Percentiles rank a stretch among this genome's conserved stretches.
phyloP scores from a whole-genome alignment of 805 yeast genomes.

The Candida krabiensis region DNA sequence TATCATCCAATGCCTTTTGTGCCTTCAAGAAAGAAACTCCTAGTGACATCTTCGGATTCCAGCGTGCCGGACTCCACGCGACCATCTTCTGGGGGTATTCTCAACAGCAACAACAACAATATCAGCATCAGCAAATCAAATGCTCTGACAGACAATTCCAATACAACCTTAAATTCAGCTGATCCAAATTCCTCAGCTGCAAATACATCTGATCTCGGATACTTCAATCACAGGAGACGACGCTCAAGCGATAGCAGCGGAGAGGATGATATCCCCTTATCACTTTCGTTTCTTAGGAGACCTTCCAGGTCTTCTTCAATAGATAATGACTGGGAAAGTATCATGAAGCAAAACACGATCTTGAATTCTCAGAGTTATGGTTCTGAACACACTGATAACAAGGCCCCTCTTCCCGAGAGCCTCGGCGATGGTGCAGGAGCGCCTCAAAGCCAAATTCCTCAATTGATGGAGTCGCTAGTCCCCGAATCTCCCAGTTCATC shows the following conservation, averaged over 20 bases:
- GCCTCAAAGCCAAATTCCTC: background rate
- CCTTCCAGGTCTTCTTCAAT: constrained; percentile 32
- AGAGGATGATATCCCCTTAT: constrained; percentile 28
- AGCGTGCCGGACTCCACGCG: background rate
- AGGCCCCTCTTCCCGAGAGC: background rate
- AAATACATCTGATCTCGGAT: no score
- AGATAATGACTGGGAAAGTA: constrained; percentile 20
- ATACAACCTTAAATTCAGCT: background rate
- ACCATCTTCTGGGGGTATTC: no score
- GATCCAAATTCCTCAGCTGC: no score
- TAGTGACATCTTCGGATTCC: background rate
- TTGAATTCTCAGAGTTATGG: constrained; percentile 21
- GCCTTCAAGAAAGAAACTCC: constrained; percentile 3
- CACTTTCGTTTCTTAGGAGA: constrained; percentile 32
- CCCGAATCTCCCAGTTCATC: constrained; percentile 3
- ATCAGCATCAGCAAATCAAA: no score
- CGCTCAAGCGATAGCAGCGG: constrained; percentile 19
- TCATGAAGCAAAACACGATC: constrained; percentile 34
- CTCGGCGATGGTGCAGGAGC: background rate
- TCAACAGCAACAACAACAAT: no score
- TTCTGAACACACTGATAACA: background rate
- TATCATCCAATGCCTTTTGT: constrained; percentile 9
- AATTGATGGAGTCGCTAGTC: background rate
- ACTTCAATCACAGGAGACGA: no score
- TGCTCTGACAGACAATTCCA: no score